phyloP scores from a whole-genome alignment of 176 grass and related monocot species.

The Microstegium vimineum region DNA sequence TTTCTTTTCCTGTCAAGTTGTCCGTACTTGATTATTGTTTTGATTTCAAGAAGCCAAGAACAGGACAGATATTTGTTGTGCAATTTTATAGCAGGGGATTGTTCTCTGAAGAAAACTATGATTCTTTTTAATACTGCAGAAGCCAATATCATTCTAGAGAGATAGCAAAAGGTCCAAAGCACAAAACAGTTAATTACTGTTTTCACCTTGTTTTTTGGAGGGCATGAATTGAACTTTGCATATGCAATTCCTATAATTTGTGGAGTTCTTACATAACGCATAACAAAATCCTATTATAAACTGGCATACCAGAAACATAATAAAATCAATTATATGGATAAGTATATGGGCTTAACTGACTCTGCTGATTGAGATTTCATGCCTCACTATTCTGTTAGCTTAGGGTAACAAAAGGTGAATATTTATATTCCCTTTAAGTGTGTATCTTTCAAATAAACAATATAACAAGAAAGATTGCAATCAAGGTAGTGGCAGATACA shows the following conservation, averaged over 20 bases:
- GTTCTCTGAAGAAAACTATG: not conserved
- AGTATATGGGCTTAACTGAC: not conserved
- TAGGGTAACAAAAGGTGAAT: not conserved
- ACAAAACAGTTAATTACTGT: constrained; percentile 21
- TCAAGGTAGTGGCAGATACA: not conserved
- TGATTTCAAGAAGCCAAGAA: constrained; percentile 2
- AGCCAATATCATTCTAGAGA: constrained; percentile 1
- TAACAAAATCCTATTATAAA: not conserved
- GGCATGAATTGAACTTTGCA: not conserved
- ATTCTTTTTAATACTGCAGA: constrained; percentile 5
- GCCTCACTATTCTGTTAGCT: not conserved
- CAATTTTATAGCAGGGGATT: not conserved
- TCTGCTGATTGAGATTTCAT: not conserved
- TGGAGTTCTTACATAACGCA: not conserved
- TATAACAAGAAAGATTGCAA: not conserved
- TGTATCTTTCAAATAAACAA: not conserved
- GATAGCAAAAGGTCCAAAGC: not conserved
- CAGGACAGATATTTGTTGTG: not conserved
- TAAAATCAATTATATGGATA: not conserved
- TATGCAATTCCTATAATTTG: not conserved
- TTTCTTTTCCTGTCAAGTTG: not conserved
- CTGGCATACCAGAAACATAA: not conserved
- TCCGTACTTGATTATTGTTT: not conserved
- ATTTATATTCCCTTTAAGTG: not conserved
- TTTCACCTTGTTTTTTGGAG: not conserved